A percentile compares a stretch with the other conserved stretches of the same genome.
These are phyloP conservation scores for Magnolia changhungtana DNA, from an alignment of 164 flowering plant species.

Conservation along the genomic window DNA sequence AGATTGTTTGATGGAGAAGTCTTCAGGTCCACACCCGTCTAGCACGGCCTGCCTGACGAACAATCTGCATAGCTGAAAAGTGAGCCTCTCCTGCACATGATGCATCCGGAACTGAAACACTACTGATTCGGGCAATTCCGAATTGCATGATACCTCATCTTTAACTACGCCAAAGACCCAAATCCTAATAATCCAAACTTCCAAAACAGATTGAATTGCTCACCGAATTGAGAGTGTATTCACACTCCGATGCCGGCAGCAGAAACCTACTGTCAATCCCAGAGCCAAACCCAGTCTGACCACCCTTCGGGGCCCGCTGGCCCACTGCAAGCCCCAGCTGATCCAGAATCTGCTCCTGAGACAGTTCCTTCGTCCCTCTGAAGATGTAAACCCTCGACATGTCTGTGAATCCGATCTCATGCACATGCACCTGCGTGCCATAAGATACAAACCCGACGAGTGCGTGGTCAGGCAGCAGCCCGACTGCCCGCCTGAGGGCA, in stretches of 20 bases:
- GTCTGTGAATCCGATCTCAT: constrained; percentile 86
- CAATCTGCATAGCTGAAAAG: too few relatives aligned
- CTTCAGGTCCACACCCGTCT: too few relatives aligned
- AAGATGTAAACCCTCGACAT: constrained; percentile 85
- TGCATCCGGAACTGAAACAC: too few relatives aligned
- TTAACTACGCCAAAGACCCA: too few relatives aligned
- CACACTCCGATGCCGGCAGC: constrained; percentile 90
- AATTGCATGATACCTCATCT: too few relatives aligned
- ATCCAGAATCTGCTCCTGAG: constrained; percentile 87
- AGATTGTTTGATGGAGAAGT: too few relatives aligned
- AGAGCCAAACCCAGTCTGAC: constrained; percentile 35
- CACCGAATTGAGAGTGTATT: constrained; percentile 69
- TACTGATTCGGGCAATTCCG: too few relatives aligned
- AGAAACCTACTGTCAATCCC: constrained; percentile 56
- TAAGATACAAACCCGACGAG: constrained; percentile 80
- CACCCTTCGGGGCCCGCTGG: constrained; percentile 35
- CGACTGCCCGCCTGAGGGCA: constrained; percentile 67
- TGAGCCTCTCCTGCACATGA: too few relatives aligned
- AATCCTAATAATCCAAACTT: too few relatives aligned
- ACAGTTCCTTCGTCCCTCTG: constrained; percentile 72
- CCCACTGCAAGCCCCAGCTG: constrained; percentile 60
- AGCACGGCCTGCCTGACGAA: too few relatives aligned
- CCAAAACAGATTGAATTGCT: constrained; percentile 7
- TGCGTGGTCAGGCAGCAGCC: constrained; percentile 80
- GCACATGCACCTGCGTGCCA: constrained; percentile 97